Base-by-base conservation (phyloP, 2,329 filamentous ascomycete species). In the Sporothrix dimorphospora region DNA sequence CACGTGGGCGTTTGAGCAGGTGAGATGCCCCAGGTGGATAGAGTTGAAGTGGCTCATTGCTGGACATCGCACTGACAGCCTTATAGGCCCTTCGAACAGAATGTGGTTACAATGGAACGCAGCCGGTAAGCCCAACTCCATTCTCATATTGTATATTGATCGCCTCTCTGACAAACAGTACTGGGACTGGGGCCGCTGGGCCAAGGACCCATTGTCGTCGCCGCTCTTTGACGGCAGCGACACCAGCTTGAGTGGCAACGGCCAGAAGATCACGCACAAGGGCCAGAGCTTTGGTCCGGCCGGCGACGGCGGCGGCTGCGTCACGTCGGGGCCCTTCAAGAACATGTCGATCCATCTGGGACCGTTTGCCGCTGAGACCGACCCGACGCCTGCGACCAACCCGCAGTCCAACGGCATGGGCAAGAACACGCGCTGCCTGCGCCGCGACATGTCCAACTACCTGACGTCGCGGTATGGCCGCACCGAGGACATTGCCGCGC, bases 261-360 rank as follows among this genome's bases (percentile, higher is more conserved):
- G 86, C 27, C 73, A 78, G 14, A 77, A 78, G 71, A 79, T 77
- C 27, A 55, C 78, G 68, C 76, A 79, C 72, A 74, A 70, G 66
- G 75, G 77, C 12, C 75, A 76, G 16, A 73, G 74, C 14, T 76
- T 75, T 34, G 75, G 77, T 34, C 85, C 84, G 3, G 82, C 83
- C 0, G 87, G 85, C n/a, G 81, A 82, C 9, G 88, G 88, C 11
- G 88, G 88, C 59, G 88, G 86, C 40, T 88, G 86, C 75, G 78
- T 88, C 5, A 76, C 79, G 53, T 80, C 78, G 0, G 87, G 87
- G 0, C 86, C 86, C 0, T 87, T 88, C 6, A 65, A 70, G 24
- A 57, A 71, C 66, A 73, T 77, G 57, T 73, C 75, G 4, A 57
- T 74, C n/a, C 61, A 73, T 53, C 77, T 83, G n/a, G 82, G 82